A percentile compares a stretch with the other conserved stretches of the same genome.
These are phyloP conservation scores for Digitaria exilis DNA, from an alignment of 202 grass and related monocot species.

Conservation along the genomic window DNA sequence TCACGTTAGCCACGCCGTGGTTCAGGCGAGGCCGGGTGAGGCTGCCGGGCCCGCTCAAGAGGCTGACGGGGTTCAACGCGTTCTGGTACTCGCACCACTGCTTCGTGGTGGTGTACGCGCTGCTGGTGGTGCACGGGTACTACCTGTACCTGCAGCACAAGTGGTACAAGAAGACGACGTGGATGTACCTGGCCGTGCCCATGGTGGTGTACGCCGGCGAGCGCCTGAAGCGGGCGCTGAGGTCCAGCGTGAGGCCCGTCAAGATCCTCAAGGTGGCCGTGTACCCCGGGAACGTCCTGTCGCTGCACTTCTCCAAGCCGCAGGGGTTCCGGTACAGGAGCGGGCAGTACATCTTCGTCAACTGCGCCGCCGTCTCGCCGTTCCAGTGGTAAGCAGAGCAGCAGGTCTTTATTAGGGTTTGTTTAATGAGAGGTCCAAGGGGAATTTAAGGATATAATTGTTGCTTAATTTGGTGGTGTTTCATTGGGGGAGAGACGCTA, in stretches of 20 bases:
- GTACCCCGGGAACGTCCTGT: conserved; percentile 81
- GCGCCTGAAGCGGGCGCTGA: conserved; percentile 59
- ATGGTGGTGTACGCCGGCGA: conserved; percentile 72
- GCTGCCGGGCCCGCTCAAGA: conserved; percentile 41
- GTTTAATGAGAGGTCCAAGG: neutral
- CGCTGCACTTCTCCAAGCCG: conserved; percentile 86
- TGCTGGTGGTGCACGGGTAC: conserved; percentile 78
- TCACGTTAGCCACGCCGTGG: conserved; percentile 75
- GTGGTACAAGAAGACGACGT: conserved; percentile 94
- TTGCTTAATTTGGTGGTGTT: neutral
- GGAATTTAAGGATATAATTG: neutral
- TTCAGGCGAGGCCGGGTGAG: conserved; percentile 53
- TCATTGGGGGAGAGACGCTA: neutral
- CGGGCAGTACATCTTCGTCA: conserved; percentile 96
- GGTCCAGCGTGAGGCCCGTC: conserved; percentile 80
- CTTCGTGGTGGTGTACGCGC: conserved; percentile 77
- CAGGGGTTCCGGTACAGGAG: conserved; percentile 84
- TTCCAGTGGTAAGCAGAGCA: too few relatives aligned
- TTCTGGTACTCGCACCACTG: conserved; percentile 98
- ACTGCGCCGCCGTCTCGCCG: conserved; percentile 89
- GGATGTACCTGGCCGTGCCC: conserved; percentile 92
- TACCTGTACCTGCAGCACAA: conserved; percentile 67
- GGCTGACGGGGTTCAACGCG: conserved; percentile 86
- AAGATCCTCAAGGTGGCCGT: conserved; percentile 90
- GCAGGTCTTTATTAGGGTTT: too few relatives aligned